Base-by-base conservation (phyloP, 1,284 basidiomycete species). In the Tilletia indica region DNA sequence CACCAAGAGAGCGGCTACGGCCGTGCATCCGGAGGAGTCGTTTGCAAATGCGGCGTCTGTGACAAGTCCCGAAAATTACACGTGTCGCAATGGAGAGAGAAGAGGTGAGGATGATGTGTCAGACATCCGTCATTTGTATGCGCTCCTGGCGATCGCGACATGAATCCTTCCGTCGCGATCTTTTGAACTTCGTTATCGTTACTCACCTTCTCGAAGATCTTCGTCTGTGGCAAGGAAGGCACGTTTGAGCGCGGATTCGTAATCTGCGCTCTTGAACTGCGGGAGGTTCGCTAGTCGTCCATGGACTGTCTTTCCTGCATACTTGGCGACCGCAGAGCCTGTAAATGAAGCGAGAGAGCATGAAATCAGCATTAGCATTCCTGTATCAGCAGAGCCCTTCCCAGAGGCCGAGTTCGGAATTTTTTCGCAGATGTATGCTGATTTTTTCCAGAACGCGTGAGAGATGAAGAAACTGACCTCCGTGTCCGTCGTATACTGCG, bases 401-500 rank as follows among this genome's bases (percentile, higher is more conserved):
- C 25, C 25, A 31, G 25, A 31, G 25, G 25, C 25, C 25, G 25
- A 31, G 25, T 1, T 31, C 25, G 25, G 25, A 31, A n/a, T n/a
- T n/a, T n/a, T n/a, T n/a, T n/a, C n/a, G 25, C 25, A 31, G 25
- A 31, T 31, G 25, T 31, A 31, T 31, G 25, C 25, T 31, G 25
- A 1, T 31, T 31, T 31, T 31, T 31, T 31, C 25, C 25, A 31
- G 25, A 2, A 31, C 25, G 25, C 25, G 25, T 31, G 25, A 19
- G 42, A 21, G n/a, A 36, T 48, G 9, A 45, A 4, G n/a, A 11
- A 8, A 76, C 91, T 76, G 82, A 94, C 94, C 97, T 74, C 97
- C 97, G 83, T 99, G 97, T 31, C 97, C 97, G 86, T 99, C 97
- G 83, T 97, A 99, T 1, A 99, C 95, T 48, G 92, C 96, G 80